Percentiles rank a stretch among this genome's conserved stretches.
phyloP scores from a whole-genome alignment of 345 rosid genomes.

The Arabidopsis suecica region DNA sequence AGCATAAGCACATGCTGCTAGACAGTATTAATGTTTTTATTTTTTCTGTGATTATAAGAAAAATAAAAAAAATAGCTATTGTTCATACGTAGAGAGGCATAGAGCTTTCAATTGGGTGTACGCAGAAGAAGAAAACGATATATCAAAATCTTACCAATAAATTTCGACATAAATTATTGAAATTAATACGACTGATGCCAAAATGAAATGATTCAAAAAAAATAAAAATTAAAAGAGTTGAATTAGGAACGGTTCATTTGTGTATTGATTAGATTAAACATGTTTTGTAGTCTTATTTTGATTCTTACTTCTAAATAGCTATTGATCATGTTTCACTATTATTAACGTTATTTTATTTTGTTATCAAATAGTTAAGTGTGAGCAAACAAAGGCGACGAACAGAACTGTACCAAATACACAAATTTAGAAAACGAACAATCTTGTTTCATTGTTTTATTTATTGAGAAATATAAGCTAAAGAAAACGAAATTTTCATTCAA shows the following conservation, averaged over 20 bases:
- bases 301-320: not conserved
- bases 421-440: not conserved
- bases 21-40: slow-evolving; percentile 28
- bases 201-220: not conserved
- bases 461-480: not conserved
- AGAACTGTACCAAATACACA: not conserved
- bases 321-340: not conserved
- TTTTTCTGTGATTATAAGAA: not conserved
- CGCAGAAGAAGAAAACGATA: slow-evolving; percentile 37
- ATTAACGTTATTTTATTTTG: not conserved
- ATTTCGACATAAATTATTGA: slow-evolving; percentile 31
- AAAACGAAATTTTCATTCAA: not conserved
- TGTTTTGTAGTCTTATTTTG: not conserved
- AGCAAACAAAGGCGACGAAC: not conserved
- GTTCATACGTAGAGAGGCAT: slow-evolving; percentile 39
- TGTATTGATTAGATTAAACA: slow-evolving; percentile 22
- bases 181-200: slow-evolving; percentile 29
- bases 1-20: slow-evolving; percentile 47
- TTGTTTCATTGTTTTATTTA: not conserved
- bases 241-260: not conserved
- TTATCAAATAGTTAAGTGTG: not conserved
- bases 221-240: not conserved
- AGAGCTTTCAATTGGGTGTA: slow-evolving; percentile 41
- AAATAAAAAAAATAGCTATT: not conserved
- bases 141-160: slow-evolving; percentile 41